Evolutionary conservation across 2,329 filamentous ascomycete species (phyloP).

Genomic region (Fusarium sp.): DNA sequence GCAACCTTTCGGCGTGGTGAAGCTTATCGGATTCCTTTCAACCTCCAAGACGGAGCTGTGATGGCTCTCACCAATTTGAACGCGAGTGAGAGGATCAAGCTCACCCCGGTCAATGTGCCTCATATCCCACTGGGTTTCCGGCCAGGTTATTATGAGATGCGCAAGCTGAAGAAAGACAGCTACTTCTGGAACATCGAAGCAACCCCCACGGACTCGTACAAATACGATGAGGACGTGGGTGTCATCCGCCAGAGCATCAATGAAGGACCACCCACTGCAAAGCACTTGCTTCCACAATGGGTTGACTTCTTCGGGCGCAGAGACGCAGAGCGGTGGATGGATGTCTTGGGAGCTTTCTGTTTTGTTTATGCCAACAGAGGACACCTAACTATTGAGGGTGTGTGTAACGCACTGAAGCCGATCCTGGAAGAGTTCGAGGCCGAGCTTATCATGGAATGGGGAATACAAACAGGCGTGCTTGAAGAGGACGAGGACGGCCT

Average conservation of each 20-base stretch:
- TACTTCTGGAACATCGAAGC: conserved; percentile 71
- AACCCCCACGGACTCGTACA: conserved; percentile 70
- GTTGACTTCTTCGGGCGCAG: conserved; percentile 72
- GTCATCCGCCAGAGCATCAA: conserved; percentile 50
- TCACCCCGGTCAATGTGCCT: conserved; percentile 65
- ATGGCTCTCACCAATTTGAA: conserved; percentile 75
- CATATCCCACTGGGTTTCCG: conserved; percentile 75
- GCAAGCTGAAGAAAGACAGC: conserved; percentile 72
- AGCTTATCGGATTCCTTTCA: conserved; percentile 61
- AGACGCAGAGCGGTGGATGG: conserved; percentile 70
- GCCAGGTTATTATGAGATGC: conserved; percentile 76
- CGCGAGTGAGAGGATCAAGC: conserved; percentile 63
- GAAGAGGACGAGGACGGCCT: conserved; percentile 51
- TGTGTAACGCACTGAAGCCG: conserved; percentile 65
- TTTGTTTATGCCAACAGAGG: conserved; percentile 72
- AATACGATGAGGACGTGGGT: conserved; percentile 62
- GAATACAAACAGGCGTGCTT: conserved; percentile 62
- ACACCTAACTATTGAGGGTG: conserved; percentile 61
- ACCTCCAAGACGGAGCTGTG: conserved; percentile 71
- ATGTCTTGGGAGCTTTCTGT: conserved; percentile 69
- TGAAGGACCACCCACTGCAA: conserved; percentile 54
- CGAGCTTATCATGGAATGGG: conserved; percentile 68
- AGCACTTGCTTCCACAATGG: conserved; percentile 73
- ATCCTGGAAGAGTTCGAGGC: conserved; percentile 72
- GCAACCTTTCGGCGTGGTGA: conserved; percentile 57